Percentiles rank a stretch among this genome's conserved stretches.
phyloP scores from a whole-genome alignment of 305 asterid genomes.

The Rubia tinctorum region DNA sequence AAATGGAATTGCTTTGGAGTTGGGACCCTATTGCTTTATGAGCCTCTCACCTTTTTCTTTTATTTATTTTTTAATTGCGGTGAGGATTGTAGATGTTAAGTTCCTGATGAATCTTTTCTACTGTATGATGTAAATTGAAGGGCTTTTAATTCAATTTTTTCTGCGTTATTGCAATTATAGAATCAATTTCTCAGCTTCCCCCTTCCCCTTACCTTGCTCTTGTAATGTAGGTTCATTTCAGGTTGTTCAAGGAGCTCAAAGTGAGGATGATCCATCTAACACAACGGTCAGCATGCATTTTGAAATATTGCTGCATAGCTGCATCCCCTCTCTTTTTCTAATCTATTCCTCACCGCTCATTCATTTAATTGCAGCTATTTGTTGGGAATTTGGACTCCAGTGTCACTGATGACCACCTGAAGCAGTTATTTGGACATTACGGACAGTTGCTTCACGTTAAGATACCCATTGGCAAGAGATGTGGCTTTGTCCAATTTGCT shows the following conservation, averaged over 20 bases:
- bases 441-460: conserved; percentile 91
- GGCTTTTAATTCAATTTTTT: background rate
- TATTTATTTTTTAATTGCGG: too few species aligned
- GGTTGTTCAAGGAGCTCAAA: conserved; percentile 66
- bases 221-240: conserved; percentile 69
- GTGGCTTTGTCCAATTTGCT: conserved; percentile 95
- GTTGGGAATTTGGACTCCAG: conserved; percentile 87
- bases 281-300: conserved; percentile 68
- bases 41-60: background rate
- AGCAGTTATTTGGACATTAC: conserved; percentile 70
- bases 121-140: background rate
- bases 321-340: background rate
- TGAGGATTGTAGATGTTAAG: background rate
- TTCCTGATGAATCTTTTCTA: background rate
- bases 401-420: conserved; percentile 73
- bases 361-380: conserved; percentile 57
- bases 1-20: too few species aligned
- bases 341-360: background rate
- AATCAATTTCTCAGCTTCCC: conserved; percentile 4
- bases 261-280: conserved; percentile 86
- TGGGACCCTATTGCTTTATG: background rate
- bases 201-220: conserved; percentile 15
- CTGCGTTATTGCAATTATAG: background rate
- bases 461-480: conserved; percentile 91
- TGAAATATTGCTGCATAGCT: background rate